These are phyloP conservation scores for Apiospora marii DNA, from an alignment of 2,329 filamentous ascomycete genomes.

Conservation along the genomic window DNA sequence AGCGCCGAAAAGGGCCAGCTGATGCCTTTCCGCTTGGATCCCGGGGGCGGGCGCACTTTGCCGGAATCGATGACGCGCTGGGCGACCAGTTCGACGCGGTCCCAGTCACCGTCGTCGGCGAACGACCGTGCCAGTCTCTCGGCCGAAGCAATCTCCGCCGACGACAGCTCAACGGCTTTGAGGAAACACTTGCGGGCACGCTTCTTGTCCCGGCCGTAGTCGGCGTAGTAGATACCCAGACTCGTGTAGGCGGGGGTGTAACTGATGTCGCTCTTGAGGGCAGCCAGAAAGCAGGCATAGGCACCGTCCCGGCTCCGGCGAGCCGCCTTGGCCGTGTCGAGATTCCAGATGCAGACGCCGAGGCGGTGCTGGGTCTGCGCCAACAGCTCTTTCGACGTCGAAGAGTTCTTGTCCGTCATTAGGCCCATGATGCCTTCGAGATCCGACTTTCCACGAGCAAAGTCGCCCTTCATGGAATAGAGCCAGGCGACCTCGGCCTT, in stretches of 20 bases:
- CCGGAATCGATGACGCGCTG: conserved; percentile 94
- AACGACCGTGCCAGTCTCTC: conserved; percentile 87
- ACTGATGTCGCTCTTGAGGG: conserved; percentile 86
- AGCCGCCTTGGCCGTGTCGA: conserved; percentile 75
- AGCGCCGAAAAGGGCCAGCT: conserved; percentile 97
- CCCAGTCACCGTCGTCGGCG: conserved; percentile 92
- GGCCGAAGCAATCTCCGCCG: conserved; percentile 85
- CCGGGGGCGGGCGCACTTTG: conserved; percentile 86
- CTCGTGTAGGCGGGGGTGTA: conserved; percentile 92
- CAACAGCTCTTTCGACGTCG: conserved; percentile 72
- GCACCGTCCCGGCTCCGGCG: conserved; percentile 83
- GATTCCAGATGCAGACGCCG: conserved; percentile 86
- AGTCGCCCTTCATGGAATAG: conserved; percentile 82
- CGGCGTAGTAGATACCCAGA: conserved; percentile 88
- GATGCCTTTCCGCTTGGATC: conserved; percentile 89
- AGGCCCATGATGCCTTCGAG: conserved; percentile 73
- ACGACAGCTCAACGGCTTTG: conserved; percentile 92
- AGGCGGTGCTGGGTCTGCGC: conserved; percentile 88
- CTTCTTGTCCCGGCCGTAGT: conserved; percentile 87
- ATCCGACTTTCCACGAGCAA: conserved; percentile 70
- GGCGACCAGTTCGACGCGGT: conserved; percentile 91
- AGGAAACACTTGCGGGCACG: conserved; percentile 93
- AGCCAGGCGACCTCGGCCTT: conserved; percentile 93
- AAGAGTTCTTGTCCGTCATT: conserved; percentile 58
- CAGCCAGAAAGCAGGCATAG: conserved; percentile 82